Evolutionary conservation across 2,329 filamentous ascomycete genomes (phyloP).

Genomic region (Juglanconis sp.): DNA sequence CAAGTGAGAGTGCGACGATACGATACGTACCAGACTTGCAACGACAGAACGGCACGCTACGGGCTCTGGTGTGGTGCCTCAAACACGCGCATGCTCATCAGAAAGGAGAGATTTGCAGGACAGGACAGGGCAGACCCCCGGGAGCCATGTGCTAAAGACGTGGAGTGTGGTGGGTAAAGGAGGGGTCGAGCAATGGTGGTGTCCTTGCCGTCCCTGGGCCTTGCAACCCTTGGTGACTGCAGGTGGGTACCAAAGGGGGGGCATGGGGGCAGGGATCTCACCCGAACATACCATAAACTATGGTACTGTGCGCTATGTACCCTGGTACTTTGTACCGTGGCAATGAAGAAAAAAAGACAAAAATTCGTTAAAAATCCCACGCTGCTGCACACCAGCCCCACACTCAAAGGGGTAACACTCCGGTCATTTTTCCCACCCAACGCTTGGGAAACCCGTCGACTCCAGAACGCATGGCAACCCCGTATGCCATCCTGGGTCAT

Average conservation of each 20-base stretch:
- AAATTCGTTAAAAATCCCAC: background rate
- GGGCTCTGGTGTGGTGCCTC: background rate
- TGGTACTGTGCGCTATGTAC: background rate
- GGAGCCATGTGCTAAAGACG: slow-evolving; percentile 20
- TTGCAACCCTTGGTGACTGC: background rate
- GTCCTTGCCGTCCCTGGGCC: background rate
- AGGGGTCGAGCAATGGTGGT: background rate
- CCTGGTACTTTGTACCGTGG: background rate
- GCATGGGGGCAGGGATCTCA: background rate
- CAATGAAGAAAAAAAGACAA: background rate
- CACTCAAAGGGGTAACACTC: background rate
- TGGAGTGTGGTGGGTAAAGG: slow-evolving; percentile 14
- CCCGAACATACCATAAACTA: background rate
- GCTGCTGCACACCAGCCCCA: background rate
- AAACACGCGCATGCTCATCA: slow-evolving; percentile 8
- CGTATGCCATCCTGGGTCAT: background rate
- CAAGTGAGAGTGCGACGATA: too few relatives aligned
- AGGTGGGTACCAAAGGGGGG: background rate
- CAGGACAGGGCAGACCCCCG: slow-evolving; percentile 17
- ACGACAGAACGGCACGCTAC: too few relatives aligned
- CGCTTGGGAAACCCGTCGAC: background rate
- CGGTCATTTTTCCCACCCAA: background rate
- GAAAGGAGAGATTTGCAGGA: slow-evolving; percentile 16
- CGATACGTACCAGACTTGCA: too few relatives aligned
- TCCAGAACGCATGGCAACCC: background rate